Base-by-base conservation (phyloP, 2,329 filamentous ascomycete species). In the Exserohilum turcica region DNA sequence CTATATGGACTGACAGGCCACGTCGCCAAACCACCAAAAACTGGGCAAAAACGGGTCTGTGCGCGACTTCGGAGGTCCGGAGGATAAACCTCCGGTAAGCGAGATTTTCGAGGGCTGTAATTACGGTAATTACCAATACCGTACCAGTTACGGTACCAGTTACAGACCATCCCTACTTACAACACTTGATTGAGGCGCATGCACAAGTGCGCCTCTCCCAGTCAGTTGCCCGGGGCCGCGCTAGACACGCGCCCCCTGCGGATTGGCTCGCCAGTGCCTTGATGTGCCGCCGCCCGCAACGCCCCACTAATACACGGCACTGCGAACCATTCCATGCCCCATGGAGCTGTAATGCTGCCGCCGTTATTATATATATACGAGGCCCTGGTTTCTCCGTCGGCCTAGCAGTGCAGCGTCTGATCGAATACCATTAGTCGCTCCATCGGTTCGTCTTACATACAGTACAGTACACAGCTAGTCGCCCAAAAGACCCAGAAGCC, bases 371-470 rank as follows among this genome's bases (percentile, higher is more conserved):
- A 40, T n/a, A 16, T 15, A 16, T 4, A 13, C 8, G n/a, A 7
- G n/a, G n/a, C 27, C 13, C 9, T 16, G n/a, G 6, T 9, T 29
- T 15, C 24, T 16, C n/a, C n/a, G n/a, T n/a, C n/a, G n/a, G n/a
- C n/a, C n/a, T n/a, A n/a, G n/a, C n/a, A n/a, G n/a, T n/a, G n/a
- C n/a, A n/a, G n/a, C 15, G 2, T 18, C 38, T 48, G 32, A 38
- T 52, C 31, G 9, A 43, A 37, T 31, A 16, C 49, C 50, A 49
- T 53, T 53, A 50, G 43, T 53, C 35, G 21, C 29, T 53, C 50
- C 50, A 43, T 53, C 50, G 43, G 24, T 53, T 53, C 50, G 35
- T 53, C 50, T 39, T 48, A 48, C 32, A 49, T 33, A 53, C 39
- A 43, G 38, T 47, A 52, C 43, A 52, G 38, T 47, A 52, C 43